These are phyloP conservation scores for Quercus lobata DNA, from an alignment of 331 rosid genomes.

Conservation along the genomic window DNA sequence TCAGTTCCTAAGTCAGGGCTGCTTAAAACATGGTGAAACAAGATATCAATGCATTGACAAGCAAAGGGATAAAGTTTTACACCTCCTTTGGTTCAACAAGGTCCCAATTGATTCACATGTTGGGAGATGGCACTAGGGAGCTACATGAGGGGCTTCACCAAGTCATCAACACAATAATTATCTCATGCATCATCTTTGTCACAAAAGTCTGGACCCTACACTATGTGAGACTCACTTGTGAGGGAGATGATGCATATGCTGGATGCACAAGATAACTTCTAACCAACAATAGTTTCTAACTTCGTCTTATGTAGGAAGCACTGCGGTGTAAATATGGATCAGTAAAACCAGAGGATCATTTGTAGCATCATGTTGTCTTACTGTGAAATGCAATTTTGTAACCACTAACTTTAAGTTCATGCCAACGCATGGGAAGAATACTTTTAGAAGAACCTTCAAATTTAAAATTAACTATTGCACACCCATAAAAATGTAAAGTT, in stretches of 20 bases:
- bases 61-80: not conserved
- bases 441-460: too few species aligned
- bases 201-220: too few species aligned
- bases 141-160: not conserved
- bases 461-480: not conserved
- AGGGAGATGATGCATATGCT: too few species aligned
- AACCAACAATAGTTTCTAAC: too few species aligned
- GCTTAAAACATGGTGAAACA: not conserved
- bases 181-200: too few species aligned
- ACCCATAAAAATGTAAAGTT: conserved; percentile 6
- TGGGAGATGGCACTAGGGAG: not conserved
- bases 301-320: too few species aligned
- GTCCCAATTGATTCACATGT: not conserved
- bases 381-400: not conserved
- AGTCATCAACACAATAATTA: too few species aligned
- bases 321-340: too few species aligned
- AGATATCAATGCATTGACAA: not conserved
- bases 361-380: not conserved
- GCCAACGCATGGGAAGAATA: not conserved
- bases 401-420: not conserved
- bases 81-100: too few species aligned
- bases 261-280: too few species aligned
- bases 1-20: not conserved
- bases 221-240: too few species aligned
- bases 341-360: not conserved